Conservation (phyloP, 1,284 basidiomycete genomes). For the Psilocybe mexicana region DNA sequence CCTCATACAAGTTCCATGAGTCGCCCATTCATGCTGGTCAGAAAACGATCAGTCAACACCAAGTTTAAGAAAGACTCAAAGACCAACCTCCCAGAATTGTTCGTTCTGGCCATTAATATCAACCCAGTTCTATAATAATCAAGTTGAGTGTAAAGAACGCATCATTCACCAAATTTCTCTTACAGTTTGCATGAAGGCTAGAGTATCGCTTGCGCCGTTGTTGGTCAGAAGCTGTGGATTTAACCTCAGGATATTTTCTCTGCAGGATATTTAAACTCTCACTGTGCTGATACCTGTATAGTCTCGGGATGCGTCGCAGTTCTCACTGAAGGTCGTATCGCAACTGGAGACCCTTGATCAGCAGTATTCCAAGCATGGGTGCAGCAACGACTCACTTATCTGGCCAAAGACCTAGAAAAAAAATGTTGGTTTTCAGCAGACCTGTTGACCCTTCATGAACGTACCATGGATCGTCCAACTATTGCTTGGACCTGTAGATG, state of each 20-base stretch:
- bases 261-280: conserved; percentile 19
- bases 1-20: conserved; percentile 79
- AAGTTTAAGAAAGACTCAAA: neutral
- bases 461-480: conserved; percentile 79
- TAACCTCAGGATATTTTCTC: neutral
- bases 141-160: neutral
- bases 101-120: conserved; percentile 63
- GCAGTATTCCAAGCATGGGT: conserved; percentile 1
- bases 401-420: conserved; percentile 61
- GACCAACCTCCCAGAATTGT: conserved; percentile 67
- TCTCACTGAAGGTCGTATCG: conserved; percentile 60
- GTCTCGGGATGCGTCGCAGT: conserved; percentile 65
- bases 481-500: conserved; percentile 61
- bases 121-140: conserved; percentile 54
- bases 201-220: conserved; percentile 59
- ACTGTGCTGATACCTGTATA: conserved; percentile 61
- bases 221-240: conserved; percentile 55
- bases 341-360: conserved; percentile 45
- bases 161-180: conserved; percentile 3
- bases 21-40: conserved; percentile 67
- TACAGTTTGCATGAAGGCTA: conserved; percentile 68
- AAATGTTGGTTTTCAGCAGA: conserved; percentile 5
- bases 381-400: conserved; percentile 51
- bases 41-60: neutral
- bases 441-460: conserved; percentile 18